Evolutionary conservation across 768 basidiomycete genomes (phyloP), one percentile per base, ranked within the genome.

Genomic region (Tricholoma bakamatsutake): DNA sequence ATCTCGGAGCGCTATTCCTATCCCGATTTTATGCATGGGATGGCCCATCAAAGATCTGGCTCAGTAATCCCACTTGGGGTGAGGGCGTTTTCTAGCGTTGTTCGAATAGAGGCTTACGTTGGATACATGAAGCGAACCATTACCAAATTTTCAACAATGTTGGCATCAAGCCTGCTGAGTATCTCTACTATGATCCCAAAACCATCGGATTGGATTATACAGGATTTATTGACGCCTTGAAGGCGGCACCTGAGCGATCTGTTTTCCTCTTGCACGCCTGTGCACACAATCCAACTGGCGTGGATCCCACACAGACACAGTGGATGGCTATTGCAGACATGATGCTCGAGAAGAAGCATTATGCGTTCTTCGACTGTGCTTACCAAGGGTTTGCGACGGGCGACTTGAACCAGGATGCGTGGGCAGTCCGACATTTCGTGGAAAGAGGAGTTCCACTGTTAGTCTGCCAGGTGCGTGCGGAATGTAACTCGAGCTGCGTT

Each of bases 301-400:
- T 96, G 28, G 95, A 98, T 70, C 95, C 94, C 6, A 93, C 92
- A 33, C 69, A 68, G 46, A 92, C 88, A 61, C 88, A 98, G 69
- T 98, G 95, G 95, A 73, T 79, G 58, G 69, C 75, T 55, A 80
- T 98, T 62, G 88, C 89, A 37, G 79, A 87, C 35, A 72, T 85
- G 53, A 81, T 97, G 67, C 67, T 87, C 30, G 71, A 75, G 47
- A 88, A 85, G 71, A 77, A 80, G 12, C 94, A 95, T 69, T 96
- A 84, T 65, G 87, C 87, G 31, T 95, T 96, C 74, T 93, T 98
- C 68, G 95, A 98, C 73, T 89, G 88, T 67, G 95, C 95, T 2
- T 98, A 98, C 73, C 95, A 97, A 72, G 95, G 95, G 15, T 98
- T 98, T 69, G 95, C 94, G 15, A 93, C 90, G 62, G 95, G 95